Percentiles rank a stretch among this genome's conserved stretches.
phyloP scores from a whole-genome alignment of 2,329 filamentous ascomycete genomes.

The Leptographium procerum region DNA sequence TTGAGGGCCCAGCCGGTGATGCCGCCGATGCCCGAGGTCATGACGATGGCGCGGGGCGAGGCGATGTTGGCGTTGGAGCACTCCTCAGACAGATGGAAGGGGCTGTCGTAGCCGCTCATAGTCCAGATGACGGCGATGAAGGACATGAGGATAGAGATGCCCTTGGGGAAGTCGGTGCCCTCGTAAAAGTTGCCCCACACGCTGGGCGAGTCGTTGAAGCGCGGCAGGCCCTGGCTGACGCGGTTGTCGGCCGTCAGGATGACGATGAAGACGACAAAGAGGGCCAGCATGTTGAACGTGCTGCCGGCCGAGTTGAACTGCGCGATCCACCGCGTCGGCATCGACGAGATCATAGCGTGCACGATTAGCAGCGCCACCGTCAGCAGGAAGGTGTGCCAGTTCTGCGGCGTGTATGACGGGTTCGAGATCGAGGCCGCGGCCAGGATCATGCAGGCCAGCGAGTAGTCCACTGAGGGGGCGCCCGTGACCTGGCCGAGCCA shows the following conservation, averaged over 20 bases:
- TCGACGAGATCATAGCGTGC: conserved; percentile 55
- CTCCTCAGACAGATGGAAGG: conserved; percentile 65
- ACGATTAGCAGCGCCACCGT: conserved; percentile 56
- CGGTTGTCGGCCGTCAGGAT: conserved; percentile 49
- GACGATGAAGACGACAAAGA: conserved; percentile 55
- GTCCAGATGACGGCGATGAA: conserved; percentile 64
- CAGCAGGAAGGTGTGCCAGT: conserved; percentile 58
- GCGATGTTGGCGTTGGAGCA: conserved; percentile 63
- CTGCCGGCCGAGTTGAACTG: conserved; percentile 59
- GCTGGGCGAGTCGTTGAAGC: conserved; percentile 28
- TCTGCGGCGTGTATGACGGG: conserved; percentile 50
- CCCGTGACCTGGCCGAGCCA: conserved; percentile 57
- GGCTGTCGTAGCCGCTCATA: conserved; percentile 55
- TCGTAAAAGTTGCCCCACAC: conserved; percentile 58
- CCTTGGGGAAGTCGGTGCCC: conserved; percentile 55
- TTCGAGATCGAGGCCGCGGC: conserved; percentile 58
- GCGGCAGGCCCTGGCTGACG: conserved; percentile 31
- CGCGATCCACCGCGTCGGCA: conserved; percentile 61
- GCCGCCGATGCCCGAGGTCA: conserved; percentile 56
- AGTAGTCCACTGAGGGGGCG: conserved; percentile 56
- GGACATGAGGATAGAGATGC: conserved; percentile 57
- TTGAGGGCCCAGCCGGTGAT: conserved; percentile 63
- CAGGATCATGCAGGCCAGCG: conserved; percentile 57
- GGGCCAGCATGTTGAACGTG: conserved; percentile 57
- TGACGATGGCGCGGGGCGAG: conserved; percentile 58